Percentiles rank a stretch among this genome's conserved stretches.
phyloP scores from a whole-genome alignment of 1,139 yeast species.

The Candida dubliniensis region DNA sequence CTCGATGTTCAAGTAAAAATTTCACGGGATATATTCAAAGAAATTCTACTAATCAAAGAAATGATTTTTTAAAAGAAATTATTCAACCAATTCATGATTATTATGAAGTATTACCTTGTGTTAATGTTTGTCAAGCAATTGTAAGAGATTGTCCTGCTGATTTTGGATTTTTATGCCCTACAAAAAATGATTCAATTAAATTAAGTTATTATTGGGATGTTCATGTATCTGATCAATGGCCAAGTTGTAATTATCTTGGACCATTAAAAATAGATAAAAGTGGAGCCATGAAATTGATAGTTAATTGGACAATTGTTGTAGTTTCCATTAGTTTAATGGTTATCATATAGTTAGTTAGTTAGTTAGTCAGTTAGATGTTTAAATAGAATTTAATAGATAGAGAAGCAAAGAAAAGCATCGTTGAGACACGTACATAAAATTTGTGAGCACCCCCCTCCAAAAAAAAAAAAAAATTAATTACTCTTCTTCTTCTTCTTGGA shows the following conservation, averaged over 20 bases:
- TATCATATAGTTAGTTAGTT: background rate
- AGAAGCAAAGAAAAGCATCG: too few species aligned
- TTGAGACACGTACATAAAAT: too few species aligned
- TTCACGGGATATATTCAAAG: constrained; percentile 51
- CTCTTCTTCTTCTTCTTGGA: too few species aligned
- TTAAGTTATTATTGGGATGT: constrained; percentile 48
- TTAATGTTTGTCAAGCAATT: constrained; percentile 73
- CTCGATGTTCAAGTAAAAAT: constrained; percentile 67
- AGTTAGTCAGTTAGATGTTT: too few species aligned
- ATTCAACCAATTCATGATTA: constrained; percentile 63
- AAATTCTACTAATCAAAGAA: constrained; percentile 50
- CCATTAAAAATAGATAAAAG: background rate
- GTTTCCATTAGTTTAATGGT: background rate
- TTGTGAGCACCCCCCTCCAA: too few species aligned
- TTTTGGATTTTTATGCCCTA: constrained; percentile 76
- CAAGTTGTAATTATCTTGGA: constrained; percentile 55
- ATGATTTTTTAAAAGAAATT: constrained; percentile 51
- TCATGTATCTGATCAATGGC: constrained; percentile 27
- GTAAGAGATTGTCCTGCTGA: constrained; percentile 83
- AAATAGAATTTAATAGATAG: too few species aligned
- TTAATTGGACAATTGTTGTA: constrained; percentile 1
- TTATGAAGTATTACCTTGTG: constrained; percentile 84
- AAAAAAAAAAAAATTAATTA: too few species aligned
- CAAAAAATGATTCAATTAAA: constrained; percentile 32
- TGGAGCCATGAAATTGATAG: background rate